These are phyloP conservation scores for Aspergillus sp. DNA, from an alignment of 2,329 filamentous ascomycete genomes.

Conservation along the genomic window DNA sequence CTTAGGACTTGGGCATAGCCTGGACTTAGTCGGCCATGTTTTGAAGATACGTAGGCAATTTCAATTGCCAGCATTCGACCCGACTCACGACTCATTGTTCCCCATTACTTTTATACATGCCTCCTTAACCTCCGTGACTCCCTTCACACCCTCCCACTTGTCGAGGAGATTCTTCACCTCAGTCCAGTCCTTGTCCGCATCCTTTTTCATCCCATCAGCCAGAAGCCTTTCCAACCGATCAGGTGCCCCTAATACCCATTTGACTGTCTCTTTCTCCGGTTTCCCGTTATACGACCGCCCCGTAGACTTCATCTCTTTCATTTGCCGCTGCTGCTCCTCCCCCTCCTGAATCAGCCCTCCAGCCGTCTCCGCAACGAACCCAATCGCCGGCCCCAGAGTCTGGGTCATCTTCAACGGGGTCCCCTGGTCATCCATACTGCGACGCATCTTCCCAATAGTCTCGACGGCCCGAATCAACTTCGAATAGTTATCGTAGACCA, in stretches of 20 bases:
- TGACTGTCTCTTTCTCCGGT: conserved; percentile 35
- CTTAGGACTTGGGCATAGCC: too few relatives aligned
- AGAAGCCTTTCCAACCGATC: conserved; percentile 30
- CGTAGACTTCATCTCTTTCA: conserved; percentile 18
- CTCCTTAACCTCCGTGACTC: conserved; percentile 33
- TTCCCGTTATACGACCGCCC: conserved; percentile 13
- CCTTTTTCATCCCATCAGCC: conserved; percentile 30
- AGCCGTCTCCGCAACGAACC: conserved; percentile 39
- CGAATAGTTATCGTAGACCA: conserved; percentile 98
- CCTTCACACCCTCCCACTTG: conserved; percentile 37
- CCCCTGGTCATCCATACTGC: conserved; percentile 40
- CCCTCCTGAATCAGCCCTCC: conserved; percentile 32
- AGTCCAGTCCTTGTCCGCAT: conserved; percentile 37
- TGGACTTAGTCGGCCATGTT: too few relatives aligned
- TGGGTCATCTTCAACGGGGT: conserved; percentile 41
- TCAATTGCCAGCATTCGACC: not conserved
- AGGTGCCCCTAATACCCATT: conserved; percentile 39
- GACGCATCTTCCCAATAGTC: conserved; percentile 68
- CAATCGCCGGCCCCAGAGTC: conserved; percentile 35
- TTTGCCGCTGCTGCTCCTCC: conserved; percentile 25
- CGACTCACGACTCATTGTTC: conserved; percentile 17
- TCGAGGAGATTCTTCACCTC: conserved; percentile 31
- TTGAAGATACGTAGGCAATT: not conserved
- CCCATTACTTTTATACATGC: conserved; percentile 35
- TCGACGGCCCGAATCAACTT: conserved; percentile 95